Percentiles rank a stretch among this genome's conserved stretches.
These are phyloP conservation scores for Candida parachauliodes DNA, from an alignment of 805 yeast species.

Conservation along the genomic window DNA sequence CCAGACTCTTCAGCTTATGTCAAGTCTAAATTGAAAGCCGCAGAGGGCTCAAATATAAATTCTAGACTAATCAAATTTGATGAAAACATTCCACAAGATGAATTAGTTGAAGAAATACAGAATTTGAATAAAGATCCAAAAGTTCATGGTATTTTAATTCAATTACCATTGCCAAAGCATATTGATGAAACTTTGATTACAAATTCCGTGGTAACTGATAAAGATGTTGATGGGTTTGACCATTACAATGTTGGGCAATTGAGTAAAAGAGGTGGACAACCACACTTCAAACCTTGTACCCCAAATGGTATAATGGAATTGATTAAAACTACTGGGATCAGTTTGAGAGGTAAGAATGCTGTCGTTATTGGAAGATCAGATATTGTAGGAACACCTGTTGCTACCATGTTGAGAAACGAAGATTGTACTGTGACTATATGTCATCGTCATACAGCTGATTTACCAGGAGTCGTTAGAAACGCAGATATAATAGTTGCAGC, in stretches of 20 bases:
- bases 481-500: conserved; percentile 94
- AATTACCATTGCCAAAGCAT: conserved; percentile 82
- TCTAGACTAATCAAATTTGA: conserved; percentile 65
- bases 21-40: conserved; percentile 86
- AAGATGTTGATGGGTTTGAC: conserved; percentile 96
- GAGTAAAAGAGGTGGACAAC: conserved; percentile 79
- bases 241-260: conserved; percentile 86
- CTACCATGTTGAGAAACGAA: conserved; percentile 70
- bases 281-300: conserved; percentile 87
- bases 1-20: conserved; percentile 93
- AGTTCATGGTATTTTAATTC: conserved; percentile 86
- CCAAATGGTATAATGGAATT: conserved; percentile 89
- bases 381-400: conserved; percentile 93
- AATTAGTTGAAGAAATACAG: conserved; percentile 55
- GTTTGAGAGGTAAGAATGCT: conserved; percentile 73
- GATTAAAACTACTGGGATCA: conserved; percentile 64
- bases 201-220: conserved; percentile 70
- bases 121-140: conserved; percentile 66
- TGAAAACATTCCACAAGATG: conserved; percentile 57
- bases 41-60: conserved; percentile 72
- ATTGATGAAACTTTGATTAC: conserved; percentile 79
- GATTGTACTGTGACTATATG: conserved; percentile 86
- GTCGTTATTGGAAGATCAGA: conserved; percentile 95
- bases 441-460: conserved; percentile 61
- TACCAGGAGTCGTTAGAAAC: conserved; percentile 45